Evolutionary conservation across 2,329 filamentous ascomycete species (phyloP), one percentile per base, ranked within the genome.

Genomic region (Colletotrichum sp.): DNA sequence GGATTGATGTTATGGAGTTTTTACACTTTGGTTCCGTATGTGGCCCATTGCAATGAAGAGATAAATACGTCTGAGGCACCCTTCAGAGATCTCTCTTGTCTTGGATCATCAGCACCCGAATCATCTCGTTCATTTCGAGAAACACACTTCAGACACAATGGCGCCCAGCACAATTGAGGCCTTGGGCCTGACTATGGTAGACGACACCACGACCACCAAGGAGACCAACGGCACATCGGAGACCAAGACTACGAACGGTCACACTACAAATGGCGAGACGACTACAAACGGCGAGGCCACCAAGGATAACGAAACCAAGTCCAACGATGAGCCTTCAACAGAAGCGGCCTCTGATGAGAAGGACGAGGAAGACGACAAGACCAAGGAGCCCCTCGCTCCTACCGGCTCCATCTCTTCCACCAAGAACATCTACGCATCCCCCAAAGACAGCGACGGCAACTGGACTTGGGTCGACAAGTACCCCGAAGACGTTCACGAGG

Each of bases 401-500:
- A 77, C 84, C 12, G 86, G 86, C 12, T 83, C 85, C 14, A 75
- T 88, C 64, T 81, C 82, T 26, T 82, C 84, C 6, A 84, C 81
- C 79, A 87, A 87, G 73, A 85, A 87, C 63, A 83, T 88, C 59
- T 88, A 87, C 80, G 80, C 79, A 55, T 83, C 81, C 10, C 80
- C 84, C 24, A 86, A 86, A 63, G 90, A 92, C 79, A 83, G 86
- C 13, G 83, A 87, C 61, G 90, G 89, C 12, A 83, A 86, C 39
- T 84, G 86, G 75, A 89, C 89, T 59, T 93, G 91, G 91, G 88
- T 89, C 9, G 87, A 90, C 70, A 87, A 89, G 74, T 86, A 88
- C 32, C 91, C 91, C 2, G 85, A 89, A 64, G 88, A 91, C 77
- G 84, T 90, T 5, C 86, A 88, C 61, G 88, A 90, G 68, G 88